These are phyloP conservation scores for Colletotrichum sp. DNA, from an alignment of 2,329 filamentous ascomycete species.

Conservation along the genomic window DNA sequence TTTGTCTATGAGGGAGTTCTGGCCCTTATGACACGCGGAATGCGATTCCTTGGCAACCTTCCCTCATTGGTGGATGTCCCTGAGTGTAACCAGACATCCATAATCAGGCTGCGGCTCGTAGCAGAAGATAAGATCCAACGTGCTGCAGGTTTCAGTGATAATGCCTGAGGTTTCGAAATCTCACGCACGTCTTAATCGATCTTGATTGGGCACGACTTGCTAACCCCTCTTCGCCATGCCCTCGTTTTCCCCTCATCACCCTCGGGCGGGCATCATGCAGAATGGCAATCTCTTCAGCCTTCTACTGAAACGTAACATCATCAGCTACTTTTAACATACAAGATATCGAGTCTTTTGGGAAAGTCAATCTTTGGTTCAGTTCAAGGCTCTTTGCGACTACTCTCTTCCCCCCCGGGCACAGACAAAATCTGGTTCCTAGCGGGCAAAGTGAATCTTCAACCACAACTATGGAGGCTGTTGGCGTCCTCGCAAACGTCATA, in stretches of 20 bases:
- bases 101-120: background rate
- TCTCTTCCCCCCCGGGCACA: too few species aligned
- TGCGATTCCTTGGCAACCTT: background rate
- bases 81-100: background rate
- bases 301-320: too few species aligned
- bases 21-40: rapidly evolving
- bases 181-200: background rate
- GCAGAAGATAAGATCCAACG: background rate
- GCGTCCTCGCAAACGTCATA: background rate
- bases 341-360: rapidly evolving
- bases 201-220: background rate
- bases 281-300: rapidly evolving
- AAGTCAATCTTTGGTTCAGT: rapidly evolving
- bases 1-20: background rate
- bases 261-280: rapidly evolving
- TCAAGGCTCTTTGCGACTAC: rapidly evolving
- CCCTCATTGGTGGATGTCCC: background rate
- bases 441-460: background rate
- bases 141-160: background rate
- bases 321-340: too few species aligned
- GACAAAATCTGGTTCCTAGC: too few species aligned
- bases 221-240: background rate
- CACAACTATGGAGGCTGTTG: background rate
- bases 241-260: background rate
- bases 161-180: background rate